These are phyloP conservation scores for Daldinia decipiens DNA, from an alignment of 495 filamentous ascomycete genomes.

Conservation along the genomic window DNA sequence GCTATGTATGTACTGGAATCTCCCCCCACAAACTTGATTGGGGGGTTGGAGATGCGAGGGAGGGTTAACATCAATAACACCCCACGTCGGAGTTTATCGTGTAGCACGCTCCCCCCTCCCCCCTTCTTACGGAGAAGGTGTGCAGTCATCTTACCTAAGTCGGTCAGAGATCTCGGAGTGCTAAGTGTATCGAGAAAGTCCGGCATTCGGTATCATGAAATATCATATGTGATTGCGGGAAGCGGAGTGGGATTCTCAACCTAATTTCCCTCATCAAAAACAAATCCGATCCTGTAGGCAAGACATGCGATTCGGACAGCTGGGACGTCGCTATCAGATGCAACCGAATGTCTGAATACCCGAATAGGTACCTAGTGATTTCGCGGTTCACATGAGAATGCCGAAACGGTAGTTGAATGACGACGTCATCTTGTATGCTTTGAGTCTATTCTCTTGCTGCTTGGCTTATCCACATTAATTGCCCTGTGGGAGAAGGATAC, in stretches of 20 bases:
- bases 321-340: background rate
- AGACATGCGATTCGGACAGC: background rate
- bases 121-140: constrained; percentile 6
- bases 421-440: constrained; percentile 1
- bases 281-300: background rate
- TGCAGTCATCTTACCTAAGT: constrained; percentile 26
- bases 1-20: too few species aligned
- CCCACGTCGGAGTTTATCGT: constrained; percentile 36
- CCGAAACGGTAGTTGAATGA: constrained; percentile 16
- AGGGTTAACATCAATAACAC: constrained; percentile 6
- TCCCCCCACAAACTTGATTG: constrained; percentile 14
- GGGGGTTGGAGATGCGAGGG: constrained; percentile 9
- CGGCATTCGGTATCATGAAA: constrained; percentile 17
- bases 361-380: background rate
- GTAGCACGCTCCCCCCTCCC: constrained; percentile 12
- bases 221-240: constrained; percentile 11
- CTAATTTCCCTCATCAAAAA: constrained; percentile 16
- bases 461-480: constrained; percentile 25
- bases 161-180: constrained; percentile 17
- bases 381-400: constrained; percentile 17
- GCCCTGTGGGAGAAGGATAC: constrained; percentile 10
- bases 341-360: background rate
- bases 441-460: constrained; percentile 5
- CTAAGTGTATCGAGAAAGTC: constrained; percentile 19
- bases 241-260: constrained; percentile 15